Evolutionary conservation across 1,284 basidiomycete genomes (phyloP).

Genomic region (Lentinula novae-zelandiae): DNA sequence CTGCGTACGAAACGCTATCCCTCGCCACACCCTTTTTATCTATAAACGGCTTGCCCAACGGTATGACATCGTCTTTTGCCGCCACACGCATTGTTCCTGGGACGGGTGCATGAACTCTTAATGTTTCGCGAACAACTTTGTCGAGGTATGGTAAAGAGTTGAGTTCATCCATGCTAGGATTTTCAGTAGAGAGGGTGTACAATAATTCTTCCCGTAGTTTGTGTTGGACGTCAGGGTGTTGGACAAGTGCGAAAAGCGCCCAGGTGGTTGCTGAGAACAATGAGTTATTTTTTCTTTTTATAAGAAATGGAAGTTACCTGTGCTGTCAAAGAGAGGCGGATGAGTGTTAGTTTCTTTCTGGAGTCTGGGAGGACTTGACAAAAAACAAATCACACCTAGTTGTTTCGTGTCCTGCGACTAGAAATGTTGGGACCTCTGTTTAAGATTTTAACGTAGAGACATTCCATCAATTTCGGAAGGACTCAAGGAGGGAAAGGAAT

Average conservation of each 20-base stretch:
- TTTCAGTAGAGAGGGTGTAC: conserved; percentile 41
- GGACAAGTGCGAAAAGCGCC: conserved; percentile 63
- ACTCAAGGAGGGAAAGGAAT: background rate
- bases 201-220: conserved; percentile 68
- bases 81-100: conserved; percentile 48
- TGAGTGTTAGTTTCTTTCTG: background rate
- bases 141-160: conserved; percentile 60
- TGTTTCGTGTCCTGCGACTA: conserved; percentile 78
- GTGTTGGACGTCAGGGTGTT: conserved; percentile 51
- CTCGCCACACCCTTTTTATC: conserved; percentile 33
- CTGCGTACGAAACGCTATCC: conserved; percentile 27
- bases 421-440: conserved; percentile 55
- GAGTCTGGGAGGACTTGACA: background rate
- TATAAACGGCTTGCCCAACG: conserved; percentile 40
- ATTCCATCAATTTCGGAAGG: background rate
- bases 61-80: conserved; percentile 53
- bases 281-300: background rate
- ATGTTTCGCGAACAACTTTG: conserved; percentile 62
- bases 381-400: conserved; percentile 40
- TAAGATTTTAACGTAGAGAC: background rate
- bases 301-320: background rate
- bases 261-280: conserved; percentile 45
- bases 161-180: conserved; percentile 58
- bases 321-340: background rate
- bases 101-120: conserved; percentile 67